Base-by-base conservation (phyloP, 2,329 filamentous ascomycete genomes). In the Pyrenophora teres region DNA sequence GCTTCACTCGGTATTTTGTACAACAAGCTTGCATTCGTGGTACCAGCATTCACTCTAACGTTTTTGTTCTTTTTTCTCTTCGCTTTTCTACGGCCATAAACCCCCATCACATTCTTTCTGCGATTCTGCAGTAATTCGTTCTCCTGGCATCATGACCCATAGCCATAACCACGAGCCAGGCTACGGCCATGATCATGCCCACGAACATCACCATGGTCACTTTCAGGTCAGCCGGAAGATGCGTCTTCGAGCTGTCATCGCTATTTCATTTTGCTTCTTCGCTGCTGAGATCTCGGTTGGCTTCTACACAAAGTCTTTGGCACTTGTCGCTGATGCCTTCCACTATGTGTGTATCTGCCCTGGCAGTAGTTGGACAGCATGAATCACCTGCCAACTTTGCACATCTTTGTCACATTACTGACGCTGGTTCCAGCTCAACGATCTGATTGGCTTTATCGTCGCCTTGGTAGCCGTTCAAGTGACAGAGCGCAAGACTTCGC, bases 251-350 rank as follows among this genome's bases (percentile, higher is more conserved):
- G 67, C 63, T 27, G 76, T 79, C 43, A 80, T 80, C 48, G 73
- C 58, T 23, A 78, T 81, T 48, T 79, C 77, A 0, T 73, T 76
- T 44, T 65, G 59, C 16, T 81, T 81, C 59, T 81, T 81, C 52
- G 44, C 76, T 3, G 73, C 74, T 12, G 78, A 81, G 55, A 78
- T 80, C 23, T 76, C 76, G 83, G 83, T 87, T 52, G 87, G 87
- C 2, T 87, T 89, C 62, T 85, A 84, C 54, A 91, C 89, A 1
- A 79, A 80, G 45, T 91, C 88, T 0, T 77, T 92, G 9, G 87
- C 87, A 0, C 77, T 92, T 2, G 77, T 92, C 21, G 88, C 89
- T 23, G 89, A 92, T 77, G 87, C 89, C 1, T 91, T 92, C 62
- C 89, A 92, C 68, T 90, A 90, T 67, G 86, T 88, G 74, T 54